A percentile compares a stretch with the other conserved stretches of the same genome.
Evolutionary conservation across 1,139 yeast species (phyloP).

Genomic region (Taphrina populina): DNA sequence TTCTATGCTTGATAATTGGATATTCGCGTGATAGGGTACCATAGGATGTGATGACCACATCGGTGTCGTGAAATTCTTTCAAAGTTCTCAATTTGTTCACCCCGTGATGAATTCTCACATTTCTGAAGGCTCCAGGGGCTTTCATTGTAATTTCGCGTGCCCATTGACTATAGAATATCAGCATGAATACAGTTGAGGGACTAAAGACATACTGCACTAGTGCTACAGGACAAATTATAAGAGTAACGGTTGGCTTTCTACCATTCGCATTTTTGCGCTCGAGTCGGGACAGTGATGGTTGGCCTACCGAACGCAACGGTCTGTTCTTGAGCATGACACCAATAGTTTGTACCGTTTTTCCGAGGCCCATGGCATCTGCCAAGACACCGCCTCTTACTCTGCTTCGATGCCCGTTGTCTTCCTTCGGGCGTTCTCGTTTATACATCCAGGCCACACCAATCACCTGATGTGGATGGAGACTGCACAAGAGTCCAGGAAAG

Average conservation of each 20-base stretch:
- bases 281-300: neutral
- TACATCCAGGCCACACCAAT: slow-evolving; percentile 80
- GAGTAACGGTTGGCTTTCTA: slow-evolving; percentile 5
- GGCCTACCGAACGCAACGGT: too few species aligned
- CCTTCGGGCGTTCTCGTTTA: slow-evolving; percentile 56
- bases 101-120: slow-evolving; percentile 20
- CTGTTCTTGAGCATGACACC: slow-evolving; percentile 55
- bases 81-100: slow-evolving; percentile 9
- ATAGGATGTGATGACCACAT: slow-evolving; percentile 21
- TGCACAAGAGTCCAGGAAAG: slow-evolving; percentile 11
- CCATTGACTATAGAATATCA: slow-evolving; percentile 14
- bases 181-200: neutral
- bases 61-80: slow-evolving; percentile 3
- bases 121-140: slow-evolving; percentile 16
- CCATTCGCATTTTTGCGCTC: neutral
- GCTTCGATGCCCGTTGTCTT: slow-evolving; percentile 15
- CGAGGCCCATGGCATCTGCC: slow-evolving; percentile 38
- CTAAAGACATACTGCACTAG: slow-evolving; percentile 17
- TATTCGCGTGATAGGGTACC: slow-evolving; percentile 26
- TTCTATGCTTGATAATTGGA: slow-evolving; percentile 17
- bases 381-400: slow-evolving; percentile 34
- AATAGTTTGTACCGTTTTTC: slow-evolving; percentile 51
- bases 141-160: slow-evolving; percentile 15
- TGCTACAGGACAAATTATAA: slow-evolving; percentile 25
- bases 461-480: slow-evolving; percentile 60